Evolutionary conservation across 768 basidiomycete species (phyloP).

Genomic region (Galerina sulciceps): DNA sequence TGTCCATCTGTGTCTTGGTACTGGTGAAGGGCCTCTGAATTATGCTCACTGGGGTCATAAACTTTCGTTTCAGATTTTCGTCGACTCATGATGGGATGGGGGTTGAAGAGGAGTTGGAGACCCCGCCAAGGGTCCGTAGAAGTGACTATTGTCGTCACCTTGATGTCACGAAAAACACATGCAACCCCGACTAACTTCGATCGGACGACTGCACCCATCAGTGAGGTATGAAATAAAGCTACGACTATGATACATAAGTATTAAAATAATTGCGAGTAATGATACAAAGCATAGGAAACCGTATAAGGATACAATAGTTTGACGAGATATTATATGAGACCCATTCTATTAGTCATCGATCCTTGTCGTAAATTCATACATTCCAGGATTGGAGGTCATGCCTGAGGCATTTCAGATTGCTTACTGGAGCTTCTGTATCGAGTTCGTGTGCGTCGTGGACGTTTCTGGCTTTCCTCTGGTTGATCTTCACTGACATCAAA

Average conservation of each 20-base stretch:
- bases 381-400: background rate
- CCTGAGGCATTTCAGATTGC: conserved; percentile 42
- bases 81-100: conserved; percentile 46
- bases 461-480: conserved; percentile 38
- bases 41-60: conserved; percentile 28
- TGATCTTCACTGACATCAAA: conserved; percentile 65
- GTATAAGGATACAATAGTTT: conserved; percentile 2
- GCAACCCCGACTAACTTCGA: background rate
- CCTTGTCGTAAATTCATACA: conserved; percentile 2
- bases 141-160: conserved; percentile 54
- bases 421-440: conserved; percentile 7
- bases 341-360: conserved; percentile 39
- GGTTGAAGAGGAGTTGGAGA: conserved; percentile 2
- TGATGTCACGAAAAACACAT: conserved; percentile 47
- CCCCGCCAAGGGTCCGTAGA: background rate
- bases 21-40: conserved; percentile 64
- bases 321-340: conserved; percentile 34
- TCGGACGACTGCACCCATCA: no score
- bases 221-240: background rate
- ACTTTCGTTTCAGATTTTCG: conserved; percentile 44
- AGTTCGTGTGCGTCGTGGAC: conserved; percentile 16
- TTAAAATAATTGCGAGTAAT: background rate
- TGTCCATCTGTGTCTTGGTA: conserved; percentile 92
- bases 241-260: background rate
- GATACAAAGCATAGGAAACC: background rate